A percentile compares a stretch with the other conserved stretches of the same genome.
These are phyloP conservation scores for Tylopilus rubrobrunneus DNA, from an alignment of 768 basidiomycete genomes.

Conservation along the genomic window DNA sequence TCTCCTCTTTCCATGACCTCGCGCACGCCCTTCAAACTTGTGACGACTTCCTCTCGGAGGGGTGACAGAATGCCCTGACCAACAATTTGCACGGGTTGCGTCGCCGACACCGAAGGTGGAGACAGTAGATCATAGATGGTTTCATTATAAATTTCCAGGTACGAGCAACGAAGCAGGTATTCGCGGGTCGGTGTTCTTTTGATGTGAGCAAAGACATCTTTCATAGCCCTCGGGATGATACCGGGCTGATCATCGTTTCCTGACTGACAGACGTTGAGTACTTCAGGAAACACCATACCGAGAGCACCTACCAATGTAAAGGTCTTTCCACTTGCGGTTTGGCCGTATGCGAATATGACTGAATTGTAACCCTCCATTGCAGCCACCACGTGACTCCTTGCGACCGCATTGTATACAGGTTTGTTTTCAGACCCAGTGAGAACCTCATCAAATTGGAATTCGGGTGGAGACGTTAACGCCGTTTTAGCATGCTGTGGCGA, in stretches of 20 bases:
- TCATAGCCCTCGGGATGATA: conserved; percentile 90
- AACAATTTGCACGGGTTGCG: conserved; percentile 69
- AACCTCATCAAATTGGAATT: conserved; percentile 72
- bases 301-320: conserved; percentile 49
- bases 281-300: conserved; percentile 33
- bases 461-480: conserved; percentile 34
- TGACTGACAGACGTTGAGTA: conserved; percentile 35
- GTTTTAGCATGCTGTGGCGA: conserved; percentile 53
- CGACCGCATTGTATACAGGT: conserved; percentile 71
- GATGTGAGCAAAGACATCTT: conserved; percentile 86
- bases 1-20: conserved; percentile 86
- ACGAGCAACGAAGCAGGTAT: conserved; percentile 93
- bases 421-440: conserved; percentile 79
- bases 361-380: conserved; percentile 98
- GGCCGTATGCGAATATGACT: conserved; percentile 91
- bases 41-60: conserved; percentile 90
- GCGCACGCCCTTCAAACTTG: conserved; percentile 78
- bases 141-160: conserved; percentile 98
- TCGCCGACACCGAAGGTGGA: conserved; percentile 49
- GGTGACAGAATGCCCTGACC: conserved; percentile 70
- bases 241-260: conserved; percentile 84
- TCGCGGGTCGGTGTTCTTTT: conserved; percentile 73
- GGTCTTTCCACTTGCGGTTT: conserved; percentile 81
- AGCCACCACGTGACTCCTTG: conserved; percentile 75
- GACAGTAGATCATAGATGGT: conserved; percentile 82